Percentiles rank a stretch among this genome's conserved stretches.
These are phyloP conservation scores for Anthracocystis setariae DNA, from an alignment of 1,284 basidiomycete genomes.

Conservation along the genomic window DNA sequence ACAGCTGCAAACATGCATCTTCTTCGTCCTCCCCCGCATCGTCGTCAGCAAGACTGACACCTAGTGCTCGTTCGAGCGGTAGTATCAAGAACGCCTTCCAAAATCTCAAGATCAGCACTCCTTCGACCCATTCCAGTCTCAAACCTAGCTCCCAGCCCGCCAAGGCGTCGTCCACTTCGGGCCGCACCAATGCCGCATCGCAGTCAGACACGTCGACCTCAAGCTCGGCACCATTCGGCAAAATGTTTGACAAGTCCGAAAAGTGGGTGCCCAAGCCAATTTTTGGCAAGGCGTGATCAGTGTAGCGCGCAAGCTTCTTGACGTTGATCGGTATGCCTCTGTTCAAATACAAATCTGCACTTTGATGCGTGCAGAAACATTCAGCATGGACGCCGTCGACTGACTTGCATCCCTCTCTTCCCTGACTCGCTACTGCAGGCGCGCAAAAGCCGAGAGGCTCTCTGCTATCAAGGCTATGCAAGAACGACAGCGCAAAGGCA, in stretches of 20 bases:
- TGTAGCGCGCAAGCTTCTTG: conserved; percentile 7
- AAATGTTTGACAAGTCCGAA: conserved; percentile 55
- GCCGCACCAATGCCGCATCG: neutral
- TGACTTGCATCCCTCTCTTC: conserved; percentile 2
- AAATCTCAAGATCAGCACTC: conserved; percentile 37
- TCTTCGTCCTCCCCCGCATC: conserved; percentile 22
- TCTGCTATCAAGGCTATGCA: conserved; percentile 56
- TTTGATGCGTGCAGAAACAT: neutral
- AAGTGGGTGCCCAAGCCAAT: conserved; percentile 61
- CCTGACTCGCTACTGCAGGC: conserved; percentile 21
- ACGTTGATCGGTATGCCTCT: conserved; percentile 36
- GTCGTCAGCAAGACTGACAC: conserved; percentile 14
- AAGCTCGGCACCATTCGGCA: conserved; percentile 26
- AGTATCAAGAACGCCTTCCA: conserved; percentile 35
- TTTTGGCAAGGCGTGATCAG: conserved; percentile 52
- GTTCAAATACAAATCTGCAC: neutral
- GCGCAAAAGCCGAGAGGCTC: conserved; percentile 50
- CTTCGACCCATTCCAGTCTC: conserved; percentile 5
- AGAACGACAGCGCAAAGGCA: conserved; percentile 53
- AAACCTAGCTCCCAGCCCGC: neutral
- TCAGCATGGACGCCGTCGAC: neutral
- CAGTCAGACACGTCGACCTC: conserved; percentile 4
- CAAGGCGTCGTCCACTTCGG: neutral
- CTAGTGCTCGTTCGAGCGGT: conserved; percentile 7
- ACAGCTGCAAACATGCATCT: conserved; percentile 39